These are phyloP conservation scores for Coniochaeta sp. DNA, from an alignment of 2,329 filamentous ascomycete species.

Conservation along the genomic window DNA sequence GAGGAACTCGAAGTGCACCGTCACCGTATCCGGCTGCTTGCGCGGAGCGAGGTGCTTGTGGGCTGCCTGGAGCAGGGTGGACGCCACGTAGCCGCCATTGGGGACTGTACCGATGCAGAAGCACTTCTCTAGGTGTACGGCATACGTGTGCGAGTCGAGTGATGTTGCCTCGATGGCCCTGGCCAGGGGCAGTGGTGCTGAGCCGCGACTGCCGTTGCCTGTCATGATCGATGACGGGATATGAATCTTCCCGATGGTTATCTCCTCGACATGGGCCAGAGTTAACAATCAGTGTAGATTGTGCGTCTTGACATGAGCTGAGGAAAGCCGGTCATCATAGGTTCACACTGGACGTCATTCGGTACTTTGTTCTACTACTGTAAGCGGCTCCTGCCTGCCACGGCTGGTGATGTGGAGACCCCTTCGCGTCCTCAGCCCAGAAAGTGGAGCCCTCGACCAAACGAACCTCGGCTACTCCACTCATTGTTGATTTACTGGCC, in stretches of 20 bases:
- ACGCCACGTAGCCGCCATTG: conserved; percentile 38
- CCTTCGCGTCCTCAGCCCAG: not conserved
- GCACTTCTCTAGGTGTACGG: conserved; percentile 11
- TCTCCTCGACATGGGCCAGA: not conserved
- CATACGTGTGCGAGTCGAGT: conserved; percentile 15
- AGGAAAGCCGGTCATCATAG: too few species aligned
- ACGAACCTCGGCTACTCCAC: not conserved
- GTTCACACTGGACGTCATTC: too few species aligned
- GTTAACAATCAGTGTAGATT: not conserved
- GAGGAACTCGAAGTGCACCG: conserved; percentile 33
- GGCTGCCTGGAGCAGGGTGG: conserved; percentile 23
- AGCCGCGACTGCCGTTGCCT: not conserved
- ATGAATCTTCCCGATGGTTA: not conserved
- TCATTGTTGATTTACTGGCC: not conserved
- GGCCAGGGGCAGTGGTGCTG: conserved; percentile 9
- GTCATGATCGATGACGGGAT: not conserved
- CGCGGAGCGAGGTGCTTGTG: not conserved
- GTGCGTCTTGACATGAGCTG: too few species aligned
- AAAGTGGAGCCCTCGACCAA: not conserved
- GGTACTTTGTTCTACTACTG: not conserved
- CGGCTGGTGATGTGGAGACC: not conserved
- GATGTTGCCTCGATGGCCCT: conserved; percentile 13
- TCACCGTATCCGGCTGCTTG: conserved; percentile 28
- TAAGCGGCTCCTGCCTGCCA: not conserved
- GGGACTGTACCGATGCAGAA: conserved; percentile 26